phyloP scores from a whole-genome alignment of 345 rosid species.

The Pelargonium nanum region DNA sequence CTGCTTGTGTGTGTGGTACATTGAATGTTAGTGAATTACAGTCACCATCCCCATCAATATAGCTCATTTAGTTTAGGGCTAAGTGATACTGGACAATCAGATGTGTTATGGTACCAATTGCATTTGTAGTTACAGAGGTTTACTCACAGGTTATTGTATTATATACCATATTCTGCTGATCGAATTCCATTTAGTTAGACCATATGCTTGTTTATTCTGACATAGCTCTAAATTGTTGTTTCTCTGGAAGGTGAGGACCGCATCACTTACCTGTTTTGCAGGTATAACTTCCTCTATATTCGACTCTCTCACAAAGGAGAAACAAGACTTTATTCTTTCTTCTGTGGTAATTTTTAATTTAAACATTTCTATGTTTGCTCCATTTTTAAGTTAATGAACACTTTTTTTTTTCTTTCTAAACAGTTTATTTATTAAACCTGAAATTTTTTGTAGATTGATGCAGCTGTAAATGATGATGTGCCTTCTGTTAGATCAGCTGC shows the following conservation, averaged over 20 bases:
- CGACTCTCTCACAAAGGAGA: constrained; percentile 41
- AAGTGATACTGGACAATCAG: neutral
- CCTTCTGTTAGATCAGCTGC: constrained; percentile 90
- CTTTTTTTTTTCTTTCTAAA: constrained; percentile 5
- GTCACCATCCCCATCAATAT: neutral
- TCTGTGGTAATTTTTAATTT: constrained; percentile 45
- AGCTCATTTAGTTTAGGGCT: neutral
- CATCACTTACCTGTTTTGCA: constrained; percentile 82
- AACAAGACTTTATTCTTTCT: constrained; percentile 53
- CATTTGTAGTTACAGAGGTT: neutral
- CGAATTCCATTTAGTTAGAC: too few relatives aligned
- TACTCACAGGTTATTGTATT: neutral
- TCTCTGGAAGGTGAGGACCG: constrained; percentile 64
- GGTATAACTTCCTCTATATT: constrained; percentile 79
- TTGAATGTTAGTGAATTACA: neutral
- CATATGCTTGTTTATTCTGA: neutral
- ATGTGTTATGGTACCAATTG: neutral
- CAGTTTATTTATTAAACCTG: constrained; percentile 14
- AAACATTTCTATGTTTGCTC: constrained; percentile 7
- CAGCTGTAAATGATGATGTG: constrained; percentile 55
- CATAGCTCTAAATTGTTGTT: constrained; percentile 6
- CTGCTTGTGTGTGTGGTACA: neutral
- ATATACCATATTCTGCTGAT: neutral
- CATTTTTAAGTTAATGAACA: neutral
- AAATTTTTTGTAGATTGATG: constrained; percentile 36